Base-by-base conservation (phyloP, 164 flowering plant species). In the Annona cherimola region DNA sequence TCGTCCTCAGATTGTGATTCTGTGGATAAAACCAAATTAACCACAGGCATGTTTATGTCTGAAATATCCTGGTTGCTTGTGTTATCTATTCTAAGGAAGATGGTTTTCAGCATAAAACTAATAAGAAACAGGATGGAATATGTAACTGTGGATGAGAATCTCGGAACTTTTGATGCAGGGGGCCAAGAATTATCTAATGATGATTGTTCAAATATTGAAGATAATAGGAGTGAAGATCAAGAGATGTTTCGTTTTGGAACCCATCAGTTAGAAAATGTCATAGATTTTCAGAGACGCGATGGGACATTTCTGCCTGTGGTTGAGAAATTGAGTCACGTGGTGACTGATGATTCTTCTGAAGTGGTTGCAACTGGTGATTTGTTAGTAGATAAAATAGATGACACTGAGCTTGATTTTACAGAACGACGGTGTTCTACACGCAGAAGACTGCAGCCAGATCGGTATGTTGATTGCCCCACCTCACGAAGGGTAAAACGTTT, bases 11-110 rank as follows among this genome's bases (percentile, higher is more conserved):
- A 96, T 74, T 85, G 92, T 77, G 69, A 76, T 62, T 76, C 73
- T 1, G 45, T 76, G 57, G 78, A 41, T 43, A 83, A 69, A 72
- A 79, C 81, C 50, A 91, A 84, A 71, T 63, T 95, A 59, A 74
- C 83, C 61, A 66, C 82, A 16, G 93, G 87, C 26, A 85, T 76
- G 60, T 89, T 89, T 64, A 67, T 74, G 0, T 68, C 84, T 39
- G 99, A 96, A 62, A 20, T 90, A 55, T 69, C 98, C 69, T 96
- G 96, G 96, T 68, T 91, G 50, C 76, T 93, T 57, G 97, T 86
- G 66, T 72, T 93, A 39, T 93, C 99, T 6, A 79, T 76, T 71
- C 59, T 81, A 61, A 88, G 83, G 71, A 80, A 79, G 62, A 61
- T 80, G 42, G 64, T 73, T 12, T 89, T 91, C 71, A 78, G 84